Conservation (phyloP, 768 basidiomycete genomes). For the Strobilomyces dryophilus region DNA sequence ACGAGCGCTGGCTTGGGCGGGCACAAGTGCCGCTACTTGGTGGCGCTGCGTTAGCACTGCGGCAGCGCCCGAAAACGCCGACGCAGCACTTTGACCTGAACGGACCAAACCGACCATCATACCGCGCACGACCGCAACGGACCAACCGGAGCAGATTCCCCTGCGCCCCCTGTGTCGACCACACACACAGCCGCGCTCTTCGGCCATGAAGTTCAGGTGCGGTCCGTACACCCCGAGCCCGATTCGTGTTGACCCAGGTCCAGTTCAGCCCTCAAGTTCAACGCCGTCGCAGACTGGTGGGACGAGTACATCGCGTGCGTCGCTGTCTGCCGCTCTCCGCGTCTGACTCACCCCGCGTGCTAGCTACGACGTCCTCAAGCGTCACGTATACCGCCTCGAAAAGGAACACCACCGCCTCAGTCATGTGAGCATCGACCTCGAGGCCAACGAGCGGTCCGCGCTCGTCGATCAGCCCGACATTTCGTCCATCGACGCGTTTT, state of each 20-base stretch:
- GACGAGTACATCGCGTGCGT: slow-evolving; percentile 86
- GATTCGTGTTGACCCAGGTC: not conserved
- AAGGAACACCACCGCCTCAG: slow-evolving; percentile 59
- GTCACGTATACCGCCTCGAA: slow-evolving; percentile 81
- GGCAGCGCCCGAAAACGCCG: slow-evolving; percentile 1
- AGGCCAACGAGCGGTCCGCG: slow-evolving; percentile 57
- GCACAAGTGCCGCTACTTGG: no score
- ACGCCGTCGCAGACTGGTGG: slow-evolving; percentile 90
- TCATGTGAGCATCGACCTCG: slow-evolving; percentile 48
- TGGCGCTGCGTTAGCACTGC: not conserved
- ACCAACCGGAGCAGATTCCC: slow-evolving; percentile 25
- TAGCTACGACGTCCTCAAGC: slow-evolving; percentile 85
- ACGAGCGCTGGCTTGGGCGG: no score
- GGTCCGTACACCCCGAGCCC: not conserved
- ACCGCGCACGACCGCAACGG: slow-evolving; percentile 2
- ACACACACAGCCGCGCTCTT: slow-evolving; percentile 1
- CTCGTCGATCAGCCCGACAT: slow-evolving; percentile 43
- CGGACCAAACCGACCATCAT: slow-evolving; percentile 4
- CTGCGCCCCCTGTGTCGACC: slow-evolving; percentile 10
- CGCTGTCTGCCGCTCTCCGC: not conserved
- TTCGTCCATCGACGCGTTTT: slow-evolving; percentile 51
- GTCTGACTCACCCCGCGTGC: not conserved
- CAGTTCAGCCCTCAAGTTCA: slow-evolving; percentile 86
- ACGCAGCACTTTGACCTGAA: not conserved
- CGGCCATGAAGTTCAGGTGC: slow-evolving; percentile 37